Conservation (phyloP, 2,329 filamentous ascomycete species). For the Xylariaceae sp. region DNA sequence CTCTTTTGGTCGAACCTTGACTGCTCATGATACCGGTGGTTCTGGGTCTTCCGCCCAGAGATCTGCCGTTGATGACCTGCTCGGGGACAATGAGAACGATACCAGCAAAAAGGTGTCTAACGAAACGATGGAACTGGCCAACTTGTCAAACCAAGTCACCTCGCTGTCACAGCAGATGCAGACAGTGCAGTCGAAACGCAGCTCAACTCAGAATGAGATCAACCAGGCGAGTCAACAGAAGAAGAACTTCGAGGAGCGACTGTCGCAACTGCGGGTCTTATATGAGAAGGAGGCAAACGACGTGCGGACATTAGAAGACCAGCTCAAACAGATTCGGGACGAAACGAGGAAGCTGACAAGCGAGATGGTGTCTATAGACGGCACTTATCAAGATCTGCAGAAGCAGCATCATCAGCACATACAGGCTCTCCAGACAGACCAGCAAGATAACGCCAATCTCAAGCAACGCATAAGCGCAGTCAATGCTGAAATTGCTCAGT, state of each 20-base stretch:
- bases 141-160: slow-evolving; percentile 92
- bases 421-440: slow-evolving; percentile 74
- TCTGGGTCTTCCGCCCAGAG: slow-evolving; percentile 41
- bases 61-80: slow-evolving; percentile 71
- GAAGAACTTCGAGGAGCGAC: slow-evolving; percentile 83
- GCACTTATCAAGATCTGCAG: slow-evolving; percentile 74
- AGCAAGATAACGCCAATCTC: slow-evolving; percentile 78
- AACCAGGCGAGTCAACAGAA: slow-evolving; percentile 81
- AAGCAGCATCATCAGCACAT: slow-evolving; percentile 74
- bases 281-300: slow-evolving; percentile 93
- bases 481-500: slow-evolving; percentile 75
- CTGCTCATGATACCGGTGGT: slow-evolving; percentile 70
- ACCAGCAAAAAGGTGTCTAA: slow-evolving; percentile 82
- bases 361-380: slow-evolving; percentile 80
- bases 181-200: slow-evolving; percentile 80
- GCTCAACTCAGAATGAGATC: slow-evolving; percentile 74
- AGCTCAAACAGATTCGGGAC: slow-evolving; percentile 67
- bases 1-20: slow-evolving; percentile 80
- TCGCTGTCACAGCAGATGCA: slow-evolving; percentile 92
- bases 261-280: slow-evolving; percentile 78
- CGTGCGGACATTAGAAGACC: slow-evolving; percentile 79
- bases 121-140: slow-evolving; percentile 89
- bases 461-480: slow-evolving; percentile 83
- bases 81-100: slow-evolving; percentile 87
- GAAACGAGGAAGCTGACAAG: slow-evolving; percentile 82